These are phyloP conservation scores for Populus hybrid DNA, from an alignment of 441 rosid species.

Conservation along the genomic window DNA sequence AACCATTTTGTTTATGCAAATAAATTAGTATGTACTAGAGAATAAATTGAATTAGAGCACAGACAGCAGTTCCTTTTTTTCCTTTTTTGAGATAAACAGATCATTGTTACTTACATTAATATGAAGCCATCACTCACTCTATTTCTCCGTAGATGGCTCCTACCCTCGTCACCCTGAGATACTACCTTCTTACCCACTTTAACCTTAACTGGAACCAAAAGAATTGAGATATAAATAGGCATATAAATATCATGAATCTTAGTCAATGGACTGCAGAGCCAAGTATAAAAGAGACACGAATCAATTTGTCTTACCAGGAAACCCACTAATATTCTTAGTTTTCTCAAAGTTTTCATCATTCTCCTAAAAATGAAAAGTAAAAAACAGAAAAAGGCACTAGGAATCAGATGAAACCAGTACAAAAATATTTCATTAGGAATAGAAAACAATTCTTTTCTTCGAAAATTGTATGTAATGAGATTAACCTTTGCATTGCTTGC, in stretches of 20 bases:
- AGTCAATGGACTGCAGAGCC: background rate
- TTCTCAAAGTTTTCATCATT: conserved; percentile 35
- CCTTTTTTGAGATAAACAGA: background rate
- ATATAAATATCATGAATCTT: background rate
- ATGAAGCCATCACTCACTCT: conserved; percentile 48
- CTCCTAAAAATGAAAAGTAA: conserved; percentile 30
- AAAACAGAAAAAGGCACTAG: background rate
- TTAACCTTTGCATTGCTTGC: conserved; percentile 30
- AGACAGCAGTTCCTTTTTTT: background rate
- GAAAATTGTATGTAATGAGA: background rate
- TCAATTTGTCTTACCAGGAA: conserved; percentile 29
- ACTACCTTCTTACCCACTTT: conserved; percentile 37
- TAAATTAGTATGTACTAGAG: background rate
- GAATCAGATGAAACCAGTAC: background rate
- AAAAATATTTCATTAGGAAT: background rate
- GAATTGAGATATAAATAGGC: background rate
- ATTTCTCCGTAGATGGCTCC: conserved; percentile 37
- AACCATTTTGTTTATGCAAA: background rate
- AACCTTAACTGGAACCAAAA: conserved; percentile 47
- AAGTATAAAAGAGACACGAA: background rate
- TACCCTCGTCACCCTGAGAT: conserved; percentile 34
- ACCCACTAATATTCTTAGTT: conserved; percentile 30
- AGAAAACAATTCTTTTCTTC: background rate
- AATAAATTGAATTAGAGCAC: background rate
- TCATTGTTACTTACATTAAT: conserved; percentile 40